Conservation (phyloP, 2,329 filamentous ascomycete species). For the Botrytis fabae region DNA sequence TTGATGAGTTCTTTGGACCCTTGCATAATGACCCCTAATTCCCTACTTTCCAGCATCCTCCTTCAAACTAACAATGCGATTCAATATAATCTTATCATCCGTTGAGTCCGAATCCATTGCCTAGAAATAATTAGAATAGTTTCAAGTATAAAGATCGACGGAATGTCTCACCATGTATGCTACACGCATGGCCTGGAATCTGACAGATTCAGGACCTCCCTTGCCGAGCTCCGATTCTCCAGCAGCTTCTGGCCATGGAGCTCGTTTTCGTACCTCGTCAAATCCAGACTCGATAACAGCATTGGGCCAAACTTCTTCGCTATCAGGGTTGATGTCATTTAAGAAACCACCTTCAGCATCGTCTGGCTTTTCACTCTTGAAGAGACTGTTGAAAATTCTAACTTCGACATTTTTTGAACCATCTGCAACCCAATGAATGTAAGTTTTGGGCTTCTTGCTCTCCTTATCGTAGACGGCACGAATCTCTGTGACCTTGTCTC, state of each 20-base stretch:
- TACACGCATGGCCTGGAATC: constrained; percentile 89
- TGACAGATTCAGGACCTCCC: constrained; percentile 69
- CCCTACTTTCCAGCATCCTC: constrained; percentile 74
- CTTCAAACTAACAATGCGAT: constrained; percentile 89
- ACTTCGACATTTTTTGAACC: constrained; percentile 70
- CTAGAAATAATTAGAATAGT: constrained; percentile 37
- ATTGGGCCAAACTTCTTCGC: constrained; percentile 74
- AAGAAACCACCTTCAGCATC: constrained; percentile 77
- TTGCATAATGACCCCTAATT: background rate
- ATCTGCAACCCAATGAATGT: constrained; percentile 86
- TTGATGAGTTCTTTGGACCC: background rate
- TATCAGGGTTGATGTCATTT: constrained; percentile 80
- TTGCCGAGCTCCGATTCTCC: constrained; percentile 65
- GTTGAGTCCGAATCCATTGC: constrained; percentile 77
- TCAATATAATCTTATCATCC: constrained; percentile 79
- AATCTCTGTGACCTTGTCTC: constrained; percentile 63
- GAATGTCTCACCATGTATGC: constrained; percentile 57
- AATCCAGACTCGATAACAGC: constrained; percentile 84
- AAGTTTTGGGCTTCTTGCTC: constrained; percentile 72
- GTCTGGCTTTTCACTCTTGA: constrained; percentile 82
- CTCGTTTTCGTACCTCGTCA: constrained; percentile 68
- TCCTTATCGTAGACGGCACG: constrained; percentile 70
- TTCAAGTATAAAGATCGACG: background rate
- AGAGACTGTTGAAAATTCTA: constrained; percentile 78
- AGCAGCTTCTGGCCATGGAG: constrained; percentile 75